A percentile compares a stretch with the other conserved stretches of the same genome.
Conservation (phyloP, 192 early-diverging fungal species). For the Jimgerdemannia lactiflua region DNA sequence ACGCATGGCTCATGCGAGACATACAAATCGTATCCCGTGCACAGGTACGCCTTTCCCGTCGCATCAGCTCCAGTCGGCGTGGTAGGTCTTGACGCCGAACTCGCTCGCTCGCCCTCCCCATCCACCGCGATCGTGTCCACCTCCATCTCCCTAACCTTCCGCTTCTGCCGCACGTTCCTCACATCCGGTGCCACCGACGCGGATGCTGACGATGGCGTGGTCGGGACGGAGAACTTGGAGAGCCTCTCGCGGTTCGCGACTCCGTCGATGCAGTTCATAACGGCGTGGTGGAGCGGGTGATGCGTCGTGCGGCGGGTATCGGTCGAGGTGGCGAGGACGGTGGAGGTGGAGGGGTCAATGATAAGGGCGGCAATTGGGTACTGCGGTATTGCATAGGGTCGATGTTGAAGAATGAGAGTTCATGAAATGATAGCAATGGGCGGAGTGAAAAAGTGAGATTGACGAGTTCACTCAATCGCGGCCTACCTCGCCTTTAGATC, state of each 20-base stretch:
- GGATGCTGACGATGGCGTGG: slow-evolving; percentile 1
- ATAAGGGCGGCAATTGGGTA: slow-evolving; percentile 45
- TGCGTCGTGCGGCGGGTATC: slow-evolving; percentile 41
- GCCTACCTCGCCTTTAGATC: slow-evolving; percentile 34
- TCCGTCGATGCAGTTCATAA: slow-evolving; percentile 71
- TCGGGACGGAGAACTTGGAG: neutral
- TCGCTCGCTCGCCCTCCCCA: neutral
- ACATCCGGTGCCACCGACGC: slow-evolving; percentile 5
- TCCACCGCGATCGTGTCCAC: slow-evolving; percentile 9
- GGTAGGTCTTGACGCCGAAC: neutral
- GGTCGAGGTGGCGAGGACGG: slow-evolving; percentile 40
- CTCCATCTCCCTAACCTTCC: slow-evolving; percentile 12
- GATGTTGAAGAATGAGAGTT: neutral
- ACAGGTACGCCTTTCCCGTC: slow-evolving; percentile 59
- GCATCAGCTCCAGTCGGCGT: neutral
- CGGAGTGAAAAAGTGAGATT: neutral
- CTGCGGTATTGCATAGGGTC: slow-evolving; percentile 6
- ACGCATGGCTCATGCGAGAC: slow-evolving; percentile 81
- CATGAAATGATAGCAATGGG: no score
- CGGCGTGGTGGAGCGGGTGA: slow-evolving; percentile 77
- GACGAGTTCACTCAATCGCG: neutral
- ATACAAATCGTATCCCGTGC: slow-evolving; percentile 82
- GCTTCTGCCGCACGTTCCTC: slow-evolving; percentile 3
- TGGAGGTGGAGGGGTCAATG: slow-evolving; percentile 49
- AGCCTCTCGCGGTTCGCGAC: slow-evolving; percentile 46